Evolutionary conservation across 257 asterid species (phyloP), one percentile per base, ranked within the genome.

Genomic region (Nicotiana knightiana): DNA sequence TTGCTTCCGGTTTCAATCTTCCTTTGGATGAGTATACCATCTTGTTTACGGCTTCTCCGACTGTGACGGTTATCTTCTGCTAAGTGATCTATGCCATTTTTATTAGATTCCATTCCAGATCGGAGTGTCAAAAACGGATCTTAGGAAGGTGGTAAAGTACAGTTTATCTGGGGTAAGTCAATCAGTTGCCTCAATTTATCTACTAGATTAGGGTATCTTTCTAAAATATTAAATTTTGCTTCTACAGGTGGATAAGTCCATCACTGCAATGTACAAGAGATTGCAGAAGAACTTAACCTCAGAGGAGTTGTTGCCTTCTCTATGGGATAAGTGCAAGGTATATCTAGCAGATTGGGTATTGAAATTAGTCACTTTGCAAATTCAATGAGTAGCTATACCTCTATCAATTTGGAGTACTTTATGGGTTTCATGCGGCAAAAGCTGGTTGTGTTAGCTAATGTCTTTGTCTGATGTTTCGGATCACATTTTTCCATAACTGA

Each of bases 241-340:
- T 82, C 67, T 86, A 43, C 81, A 96, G 99, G 98, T 96, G 84
- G 99, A 96, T 88, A 96, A 93, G 89, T 87, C 96, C 81, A 91
- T 96, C 79, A 78, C 76, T 77, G 83, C 91, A 71, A 96, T 96
- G 99, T 93, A 93, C 80, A 96, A 94, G 88, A 96, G 91, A 82
- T 78, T 96, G 85, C 99, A 94, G 88, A 96, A 90, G 92, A 92
- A 93, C 85, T 81, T 94, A 85, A 88, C 97, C 15, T 88, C 95
- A 0, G 99, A 96, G 87, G 99, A 96, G 87, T 89, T 96, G 81
- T 81, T 94, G 92, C 98, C 99, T 88, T 94, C 99, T 54, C 78
- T 96, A 65, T 96, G 99, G 98, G 99, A 96, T 85, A 96, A 96
- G 86, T 94, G 96, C 93, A 94, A 96, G 99, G 99, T 96, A 92